Evolutionary conservation across 1,284 basidiomycete genomes (phyloP).

Genomic region (Naganishia liquefaciens): DNA sequence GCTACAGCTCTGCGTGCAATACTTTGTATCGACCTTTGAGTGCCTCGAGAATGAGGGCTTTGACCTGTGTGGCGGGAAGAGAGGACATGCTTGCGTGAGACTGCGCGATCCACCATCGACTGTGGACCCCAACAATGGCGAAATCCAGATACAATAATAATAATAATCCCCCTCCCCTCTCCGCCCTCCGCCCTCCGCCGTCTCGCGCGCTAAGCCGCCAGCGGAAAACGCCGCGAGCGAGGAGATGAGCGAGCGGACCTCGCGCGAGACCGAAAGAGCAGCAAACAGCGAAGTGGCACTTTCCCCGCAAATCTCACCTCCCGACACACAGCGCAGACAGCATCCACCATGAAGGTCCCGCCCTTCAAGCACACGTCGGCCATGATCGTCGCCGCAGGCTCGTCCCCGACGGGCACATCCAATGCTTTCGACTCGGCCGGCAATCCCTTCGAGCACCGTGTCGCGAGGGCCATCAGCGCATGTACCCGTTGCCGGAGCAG

Average conservation of each 20-base stretch:
- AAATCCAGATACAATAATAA: no score
- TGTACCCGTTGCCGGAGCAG: slow-evolving; percentile 53
- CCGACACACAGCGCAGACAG: background rate
- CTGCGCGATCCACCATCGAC: no score
- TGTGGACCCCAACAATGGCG: no score
- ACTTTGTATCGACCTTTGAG: background rate
- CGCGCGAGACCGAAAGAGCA: background rate
- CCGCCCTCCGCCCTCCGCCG: background rate
- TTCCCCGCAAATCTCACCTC: background rate
- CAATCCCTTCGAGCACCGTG: slow-evolving; percentile 45
- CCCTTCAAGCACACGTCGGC: slow-evolving; percentile 27
- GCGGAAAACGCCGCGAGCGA: background rate
- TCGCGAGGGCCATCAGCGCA: slow-evolving; percentile 54
- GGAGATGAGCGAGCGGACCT: background rate
- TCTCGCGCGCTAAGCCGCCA: background rate
- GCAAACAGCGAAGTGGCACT: background rate
- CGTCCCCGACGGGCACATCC: slow-evolving; percentile 1
- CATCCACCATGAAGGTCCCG: slow-evolving; percentile 31
- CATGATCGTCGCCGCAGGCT: background rate
- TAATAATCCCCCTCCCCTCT: no score
- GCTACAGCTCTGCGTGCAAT: background rate
- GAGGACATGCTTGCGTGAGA: background rate
- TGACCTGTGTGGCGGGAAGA: background rate
- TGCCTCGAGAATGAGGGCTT: slow-evolving; percentile 7
- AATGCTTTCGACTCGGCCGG: slow-evolving; percentile 43